Conservation (phyloP, 83 land plant species). For the Isoetes engelmannii region DNA sequence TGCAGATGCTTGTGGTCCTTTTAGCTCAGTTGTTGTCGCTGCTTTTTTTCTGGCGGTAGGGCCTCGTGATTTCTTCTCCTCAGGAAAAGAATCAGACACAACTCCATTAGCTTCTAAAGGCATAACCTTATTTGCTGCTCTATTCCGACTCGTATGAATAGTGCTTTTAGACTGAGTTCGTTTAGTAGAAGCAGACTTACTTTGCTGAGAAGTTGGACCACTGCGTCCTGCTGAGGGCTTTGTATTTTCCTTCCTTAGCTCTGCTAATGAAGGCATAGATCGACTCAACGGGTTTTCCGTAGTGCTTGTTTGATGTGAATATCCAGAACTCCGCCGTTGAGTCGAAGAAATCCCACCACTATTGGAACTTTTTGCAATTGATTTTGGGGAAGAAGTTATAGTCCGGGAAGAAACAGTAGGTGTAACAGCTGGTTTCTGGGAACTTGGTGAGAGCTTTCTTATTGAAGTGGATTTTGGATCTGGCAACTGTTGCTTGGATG, state of each 20-base stretch:
- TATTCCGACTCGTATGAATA: background rate
- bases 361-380: slow-evolving; percentile 7
- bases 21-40: background rate
- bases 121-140: background rate
- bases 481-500: background rate
- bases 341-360: slow-evolving; percentile 24
- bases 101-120: background rate
- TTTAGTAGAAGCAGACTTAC: background rate
- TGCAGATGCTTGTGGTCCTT: too few species aligned
- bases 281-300: background rate
- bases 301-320: background rate
- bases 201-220: background rate
- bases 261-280: slow-evolving; percentile 37
- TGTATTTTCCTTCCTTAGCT: slow-evolving; percentile 42
- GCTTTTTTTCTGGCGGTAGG: background rate
- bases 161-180: background rate
- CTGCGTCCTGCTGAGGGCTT: slow-evolving; percentile 19
- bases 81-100: background rate
- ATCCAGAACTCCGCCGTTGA: slow-evolving; percentile 14
- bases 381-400: background rate
- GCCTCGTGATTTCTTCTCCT: background rate
- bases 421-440: slow-evolving; percentile 10
- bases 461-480: background rate
- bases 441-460: slow-evolving; percentile 10
- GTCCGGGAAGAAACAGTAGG: background rate